Percentiles rank a stretch among this genome's conserved stretches.
These are phyloP conservation scores for Nicotiana noctiflora DNA, from an alignment of 257 asterid species.

Conservation along the genomic window DNA sequence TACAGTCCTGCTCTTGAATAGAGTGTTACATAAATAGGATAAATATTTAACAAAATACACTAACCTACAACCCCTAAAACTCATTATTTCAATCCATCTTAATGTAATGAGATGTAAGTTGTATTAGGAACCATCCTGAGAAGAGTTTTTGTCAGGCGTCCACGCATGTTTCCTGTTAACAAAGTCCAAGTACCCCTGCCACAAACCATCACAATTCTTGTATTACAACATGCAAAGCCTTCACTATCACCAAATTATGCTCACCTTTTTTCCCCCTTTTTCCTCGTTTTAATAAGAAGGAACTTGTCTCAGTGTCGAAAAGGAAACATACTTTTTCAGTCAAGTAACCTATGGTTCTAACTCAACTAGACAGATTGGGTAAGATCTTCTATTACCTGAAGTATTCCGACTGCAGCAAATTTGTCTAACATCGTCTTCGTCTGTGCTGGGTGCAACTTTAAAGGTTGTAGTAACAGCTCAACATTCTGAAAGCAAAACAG, in stretches of 20 bases:
- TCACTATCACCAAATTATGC: neutral
- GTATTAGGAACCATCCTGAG: neutral
- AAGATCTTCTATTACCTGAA: constrained; percentile 51
- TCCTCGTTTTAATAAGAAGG: neutral
- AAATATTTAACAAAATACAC: neutral
- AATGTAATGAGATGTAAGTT: neutral
- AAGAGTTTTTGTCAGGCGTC: neutral
- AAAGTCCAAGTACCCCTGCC: constrained; percentile 71
- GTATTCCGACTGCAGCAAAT: constrained; percentile 92
- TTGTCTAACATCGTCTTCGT: constrained; percentile 66
- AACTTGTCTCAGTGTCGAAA: neutral
- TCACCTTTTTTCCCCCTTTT: too few species aligned
- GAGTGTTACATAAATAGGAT: neutral
- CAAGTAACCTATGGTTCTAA: neutral
- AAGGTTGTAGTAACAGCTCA: constrained; percentile 47
- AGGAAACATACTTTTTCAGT: neutral
- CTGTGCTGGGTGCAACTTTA: constrained; percentile 50
- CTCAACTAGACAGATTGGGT: neutral
- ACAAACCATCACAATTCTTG: neutral
- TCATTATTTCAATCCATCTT: neutral
- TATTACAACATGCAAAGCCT: neutral
- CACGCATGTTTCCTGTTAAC: constrained; percentile 27
- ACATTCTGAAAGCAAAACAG: constrained; percentile 34
- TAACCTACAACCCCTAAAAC: neutral
- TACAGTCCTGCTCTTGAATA: neutral